A percentile compares a stretch with the other conserved stretches of the same genome.
phyloP scores from a whole-genome alignment of 106 monocot species.

The Alisma plantagoaquatica region DNA sequence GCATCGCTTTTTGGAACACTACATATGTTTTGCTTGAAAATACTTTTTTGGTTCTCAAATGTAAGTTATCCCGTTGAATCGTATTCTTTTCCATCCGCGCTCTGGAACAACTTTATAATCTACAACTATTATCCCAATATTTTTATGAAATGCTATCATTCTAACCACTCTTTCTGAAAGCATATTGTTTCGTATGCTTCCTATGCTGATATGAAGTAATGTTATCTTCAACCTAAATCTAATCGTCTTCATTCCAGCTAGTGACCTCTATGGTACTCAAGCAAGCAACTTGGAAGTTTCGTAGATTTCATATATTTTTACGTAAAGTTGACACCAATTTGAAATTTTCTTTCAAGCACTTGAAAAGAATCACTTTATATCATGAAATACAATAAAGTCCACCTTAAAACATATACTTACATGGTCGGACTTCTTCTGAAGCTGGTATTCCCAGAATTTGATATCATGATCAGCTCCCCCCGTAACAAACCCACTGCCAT shows the following conservation, averaged over 20 bases:
- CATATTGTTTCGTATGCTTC: too few relatives aligned
- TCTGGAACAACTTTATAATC: too few relatives aligned
- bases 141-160: too few relatives aligned
- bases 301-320: not conserved
- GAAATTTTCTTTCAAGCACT: not conserved
- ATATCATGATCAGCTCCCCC: conserved; percentile 75
- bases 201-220: too few relatives aligned
- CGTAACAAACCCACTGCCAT: conserved; percentile 81
- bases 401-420: conserved; percentile 31
- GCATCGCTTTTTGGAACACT: too few relatives aligned
- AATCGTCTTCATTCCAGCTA: not conserved
- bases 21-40: too few relatives aligned
- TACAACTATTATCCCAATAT: too few relatives aligned
- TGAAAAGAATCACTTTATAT: not conserved
- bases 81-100: too few relatives aligned
- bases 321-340: not conserved
- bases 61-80: too few relatives aligned
- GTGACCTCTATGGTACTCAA: not conserved
- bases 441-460: conserved; percentile 91
- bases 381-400: not conserved
- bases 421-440: conserved; percentile 33
- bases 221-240: too few relatives aligned
- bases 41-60: too few relatives aligned
- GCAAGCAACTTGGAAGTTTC: not conserved
- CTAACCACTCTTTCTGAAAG: too few relatives aligned